Evolutionary conservation across 495 filamentous ascomycete species (phyloP).

Genomic region (Neohortaea acidophila): DNA sequence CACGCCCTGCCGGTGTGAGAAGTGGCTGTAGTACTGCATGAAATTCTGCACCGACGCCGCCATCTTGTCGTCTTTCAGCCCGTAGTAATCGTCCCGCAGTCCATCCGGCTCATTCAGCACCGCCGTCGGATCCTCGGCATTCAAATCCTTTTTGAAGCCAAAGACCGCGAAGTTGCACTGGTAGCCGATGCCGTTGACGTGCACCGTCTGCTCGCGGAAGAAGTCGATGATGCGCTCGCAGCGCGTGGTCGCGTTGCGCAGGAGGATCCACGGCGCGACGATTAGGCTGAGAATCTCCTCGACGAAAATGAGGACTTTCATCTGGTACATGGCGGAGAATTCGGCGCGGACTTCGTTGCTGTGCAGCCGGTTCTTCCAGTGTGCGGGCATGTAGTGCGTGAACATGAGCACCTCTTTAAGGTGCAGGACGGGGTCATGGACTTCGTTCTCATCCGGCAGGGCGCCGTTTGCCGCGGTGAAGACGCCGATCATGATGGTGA

Average conservation of each 20-base stretch:
- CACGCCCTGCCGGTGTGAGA: slow-evolving; percentile 2
- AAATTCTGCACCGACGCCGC: slow-evolving; percentile 87
- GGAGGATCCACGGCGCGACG: slow-evolving; percentile 77
- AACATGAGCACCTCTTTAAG: slow-evolving; percentile 76
- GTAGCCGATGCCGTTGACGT: slow-evolving; percentile 89
- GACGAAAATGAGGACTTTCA: slow-evolving; percentile 78
- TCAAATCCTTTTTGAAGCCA: slow-evolving; percentile 74
- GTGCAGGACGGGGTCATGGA: slow-evolving; percentile 84
- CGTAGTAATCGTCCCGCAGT: slow-evolving; percentile 79
- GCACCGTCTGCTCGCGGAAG: slow-evolving; percentile 91
- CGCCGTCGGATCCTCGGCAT: slow-evolving; percentile 32
- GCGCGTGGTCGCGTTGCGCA: slow-evolving; percentile 73
- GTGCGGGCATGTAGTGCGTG: slow-evolving; percentile 73
- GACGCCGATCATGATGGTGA: slow-evolving; percentile 43
- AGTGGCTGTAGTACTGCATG: slow-evolving; percentile 60
- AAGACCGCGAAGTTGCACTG: slow-evolving; percentile 98
- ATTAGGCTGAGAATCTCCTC: slow-evolving; percentile 87
- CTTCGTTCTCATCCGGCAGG: slow-evolving; percentile 71
- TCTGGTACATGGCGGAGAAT: slow-evolving; percentile 74
- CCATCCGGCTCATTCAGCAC: slow-evolving; percentile 36
- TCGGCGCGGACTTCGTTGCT: slow-evolving; percentile 73
- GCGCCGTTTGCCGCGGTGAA: slow-evolving; percentile 67
- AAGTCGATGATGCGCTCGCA: slow-evolving; percentile 92
- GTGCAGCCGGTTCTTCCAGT: slow-evolving; percentile 80
- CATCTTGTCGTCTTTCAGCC: slow-evolving; percentile 94